These are phyloP conservation scores for Panaeolus papilionaceus DNA, from an alignment of 768 basidiomycete species.

Conservation along the genomic window DNA sequence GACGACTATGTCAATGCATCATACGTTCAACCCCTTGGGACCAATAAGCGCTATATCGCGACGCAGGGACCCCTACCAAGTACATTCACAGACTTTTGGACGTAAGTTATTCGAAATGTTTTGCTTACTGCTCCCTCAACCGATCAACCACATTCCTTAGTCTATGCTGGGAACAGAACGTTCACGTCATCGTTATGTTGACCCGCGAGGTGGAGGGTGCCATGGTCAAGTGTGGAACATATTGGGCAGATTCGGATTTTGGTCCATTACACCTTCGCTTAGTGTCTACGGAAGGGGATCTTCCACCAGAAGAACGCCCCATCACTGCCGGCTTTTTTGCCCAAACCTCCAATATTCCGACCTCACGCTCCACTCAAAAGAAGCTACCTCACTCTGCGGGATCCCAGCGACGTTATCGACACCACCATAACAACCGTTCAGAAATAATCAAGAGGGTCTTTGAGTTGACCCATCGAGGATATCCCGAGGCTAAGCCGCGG, in stretches of 20 bases:
- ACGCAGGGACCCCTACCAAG: constrained; percentile 94
- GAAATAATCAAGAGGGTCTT: constrained; percentile 67
- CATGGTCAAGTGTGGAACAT: constrained; percentile 88
- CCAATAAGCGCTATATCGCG: constrained; percentile 86
- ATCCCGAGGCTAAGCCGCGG: constrained; percentile 66
- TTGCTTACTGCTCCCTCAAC: constrained; percentile 12
- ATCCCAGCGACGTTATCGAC: constrained; percentile 25
- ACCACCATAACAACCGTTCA: constrained; percentile 28
- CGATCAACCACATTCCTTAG: constrained; percentile 39
- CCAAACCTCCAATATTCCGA: constrained; percentile 22
- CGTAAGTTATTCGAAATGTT: constrained; percentile 52
- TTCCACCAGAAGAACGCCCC: constrained; percentile 32
- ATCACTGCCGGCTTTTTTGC: constrained; percentile 43
- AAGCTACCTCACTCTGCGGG: constrained; percentile 23
- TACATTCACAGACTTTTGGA: constrained; percentile 95
- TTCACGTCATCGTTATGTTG: constrained; percentile 96
- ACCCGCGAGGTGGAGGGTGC: constrained; percentile 91
- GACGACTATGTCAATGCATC: constrained; percentile 97
- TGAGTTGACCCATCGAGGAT: constrained; percentile 64
- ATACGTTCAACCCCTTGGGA: constrained; percentile 87
- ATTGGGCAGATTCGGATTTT: constrained; percentile 78
- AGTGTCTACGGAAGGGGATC: constrained; percentile 40
- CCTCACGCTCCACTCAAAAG: constrained; percentile 20
- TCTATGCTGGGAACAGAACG: constrained; percentile 93
- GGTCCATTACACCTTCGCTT: constrained; percentile 73